Percentiles rank a stretch among this genome's conserved stretches.
These are phyloP conservation scores for Physcomitrellopsis africana DNA, from an alignment of 225 moss, liverwort and hornwort genomes.

Conservation along the genomic window DNA sequence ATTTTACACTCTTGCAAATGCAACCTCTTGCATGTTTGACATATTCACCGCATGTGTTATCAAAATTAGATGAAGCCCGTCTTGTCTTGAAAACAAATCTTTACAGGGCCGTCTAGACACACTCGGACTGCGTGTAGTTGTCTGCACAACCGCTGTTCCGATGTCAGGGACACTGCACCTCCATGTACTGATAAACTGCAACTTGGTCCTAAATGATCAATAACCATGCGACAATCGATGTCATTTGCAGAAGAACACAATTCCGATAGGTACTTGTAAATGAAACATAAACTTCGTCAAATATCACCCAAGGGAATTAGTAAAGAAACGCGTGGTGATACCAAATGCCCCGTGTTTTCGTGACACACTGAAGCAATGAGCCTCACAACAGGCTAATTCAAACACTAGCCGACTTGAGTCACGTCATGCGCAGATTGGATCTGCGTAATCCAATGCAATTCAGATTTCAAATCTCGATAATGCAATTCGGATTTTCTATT, in stretches of 20 bases:
- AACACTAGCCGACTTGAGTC: not conserved
- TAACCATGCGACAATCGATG: not conserved
- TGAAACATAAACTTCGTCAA: not conserved
- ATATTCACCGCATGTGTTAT: not conserved
- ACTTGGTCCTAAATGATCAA: not conserved
- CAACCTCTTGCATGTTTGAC: conserved; percentile 12
- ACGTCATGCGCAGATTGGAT: not conserved
- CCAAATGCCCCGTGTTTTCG: not conserved
- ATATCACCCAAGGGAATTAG: not conserved
- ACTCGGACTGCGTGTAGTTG: not conserved
- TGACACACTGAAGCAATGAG: not conserved
- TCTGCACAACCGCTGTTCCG: conserved; percentile 1
- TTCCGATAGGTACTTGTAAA: not conserved
- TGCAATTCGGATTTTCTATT: not conserved
- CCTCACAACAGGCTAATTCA: not conserved
- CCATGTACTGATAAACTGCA: not conserved
- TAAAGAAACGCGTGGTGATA: not conserved
- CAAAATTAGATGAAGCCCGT: not conserved
- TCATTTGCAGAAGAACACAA: not conserved
- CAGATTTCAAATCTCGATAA: not conserved
- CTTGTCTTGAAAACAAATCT: conserved; percentile 3
- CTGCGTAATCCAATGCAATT: not conserved
- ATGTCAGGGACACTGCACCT: not conserved
- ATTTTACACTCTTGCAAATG: conserved; percentile 31
- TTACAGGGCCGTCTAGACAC: not conserved